Evolutionary conservation across 1,284 basidiomycete species (phyloP), one percentile per base, ranked within the genome.

Genomic region (Microstroma glucosiphilum): DNA sequence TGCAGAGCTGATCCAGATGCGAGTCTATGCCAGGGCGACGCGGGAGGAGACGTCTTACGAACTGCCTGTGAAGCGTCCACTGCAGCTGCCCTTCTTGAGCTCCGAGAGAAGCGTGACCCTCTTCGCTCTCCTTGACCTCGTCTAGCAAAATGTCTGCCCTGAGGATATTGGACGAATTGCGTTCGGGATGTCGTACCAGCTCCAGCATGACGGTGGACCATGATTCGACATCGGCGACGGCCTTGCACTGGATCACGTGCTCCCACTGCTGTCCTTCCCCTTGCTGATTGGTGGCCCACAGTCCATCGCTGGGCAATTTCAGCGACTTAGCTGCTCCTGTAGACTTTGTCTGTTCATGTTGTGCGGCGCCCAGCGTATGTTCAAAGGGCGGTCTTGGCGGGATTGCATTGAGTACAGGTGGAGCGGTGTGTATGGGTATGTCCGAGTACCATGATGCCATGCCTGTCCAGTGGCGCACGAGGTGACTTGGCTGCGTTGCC

Each of bases 181-280:
- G 69, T 43, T 78, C 76, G 1, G 76, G 75, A 62, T 77, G 71
- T 2, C 62, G 60, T 15, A 76, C 70, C 19, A 77, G 63, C 19
- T 57, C 66, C 12, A 68, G 59, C 72, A 78, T 75, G 8, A 71
- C 67, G 13, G 37, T 49, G 11, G 64, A 54, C 69, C 71, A 78
- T 58, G 60, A 58, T 17, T n/a, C 43, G 7, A 69, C 30, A 4
- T 68, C 61, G 26, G 70, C 69, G 43, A 61, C 63, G 3, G 72
- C 71, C 8, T 13, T 42, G n/a, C 37, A 40, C n/a, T 17, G 30
- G 37, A 37, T n/a, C 15, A 57, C 7, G n/a, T 15, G 6, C 21
- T 26, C 11, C 56, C 56, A 57, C 30, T 37, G 43, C 43, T 48
- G 43, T 48, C 21, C 43, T 17, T 48, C 43, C 13, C 43, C 43